Evolutionary conservation across 2,329 filamentous ascomycete genomes (phyloP), one percentile per base, ranked within the genome.

Genomic region (Ophiostoma australiae): DNA sequence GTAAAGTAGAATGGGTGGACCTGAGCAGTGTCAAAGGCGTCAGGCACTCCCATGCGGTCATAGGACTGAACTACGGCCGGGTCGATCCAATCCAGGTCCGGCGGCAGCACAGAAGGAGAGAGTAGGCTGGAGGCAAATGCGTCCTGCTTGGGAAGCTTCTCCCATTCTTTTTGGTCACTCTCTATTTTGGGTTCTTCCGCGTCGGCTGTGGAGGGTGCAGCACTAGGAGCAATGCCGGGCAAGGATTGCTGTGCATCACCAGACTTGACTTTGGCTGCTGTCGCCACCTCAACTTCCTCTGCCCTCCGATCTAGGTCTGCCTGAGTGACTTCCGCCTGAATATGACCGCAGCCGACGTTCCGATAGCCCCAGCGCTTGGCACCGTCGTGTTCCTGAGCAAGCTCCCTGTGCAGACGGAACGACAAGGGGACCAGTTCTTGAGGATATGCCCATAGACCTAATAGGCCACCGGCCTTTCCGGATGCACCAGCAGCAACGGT

Each of bases 1-100:
- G 95, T 98, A 78, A 99, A 98, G 65, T 93, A 89, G 73, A 90
- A 91, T 0, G 95, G 95, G 77, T 99, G 94, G 2, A 98, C 94
- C 80, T 99, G 95, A 0, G 95, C 92, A 1, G 95, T 98, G 73
- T 93, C 91, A 1, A 85, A 86, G 0, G 89, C 87, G 2, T 88
- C 89, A 1, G 82, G 81, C 1, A 77, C 75, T 33, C 92, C 93
- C 93, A 98, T 97, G 77, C 90, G 88, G 44, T 92, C 88, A 80
- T 97, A 98, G 27, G 84, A 83, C 70, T 82, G 82, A 31, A 97
- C 81, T 1, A 89, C 82, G 4, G 89, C 87, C 1, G 85, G 81
- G 69, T 91, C 87, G 61, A 98, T 84, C 93, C 94, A 99, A 79
- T 97, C 90, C 15, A 98, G 82, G 74, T 96, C 92, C 17, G 84